Percentiles rank a stretch among this genome's conserved stretches.
phyloP scores from a whole-genome alignment of 495 filamentous ascomycete genomes.

The Parathielavia hyrcaniae region DNA sequence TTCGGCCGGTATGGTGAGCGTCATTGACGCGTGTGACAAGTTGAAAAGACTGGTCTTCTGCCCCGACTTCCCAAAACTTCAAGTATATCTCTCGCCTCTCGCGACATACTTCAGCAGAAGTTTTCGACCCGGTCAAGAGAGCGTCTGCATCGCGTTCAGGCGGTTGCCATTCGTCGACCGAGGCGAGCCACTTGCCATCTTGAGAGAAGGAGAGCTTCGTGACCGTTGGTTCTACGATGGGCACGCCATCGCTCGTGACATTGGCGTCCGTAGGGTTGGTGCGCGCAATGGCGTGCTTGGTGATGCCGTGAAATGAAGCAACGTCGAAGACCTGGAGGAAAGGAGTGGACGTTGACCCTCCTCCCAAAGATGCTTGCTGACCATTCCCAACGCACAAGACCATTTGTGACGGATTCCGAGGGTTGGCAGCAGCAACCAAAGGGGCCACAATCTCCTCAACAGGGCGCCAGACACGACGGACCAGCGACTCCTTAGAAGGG shows the following conservation, averaged over 20 bases:
- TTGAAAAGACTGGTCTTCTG: slow-evolving; percentile 57
- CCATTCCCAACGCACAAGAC: slow-evolving; percentile 45
- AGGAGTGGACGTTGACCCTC: slow-evolving; percentile 38
- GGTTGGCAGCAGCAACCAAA: slow-evolving; percentile 34
- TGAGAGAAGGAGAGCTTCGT: slow-evolving; percentile 62
- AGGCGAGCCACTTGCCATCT: slow-evolving; percentile 87
- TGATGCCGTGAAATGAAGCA: slow-evolving; percentile 60
- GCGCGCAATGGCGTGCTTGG: slow-evolving; percentile 78
- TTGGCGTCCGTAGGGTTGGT: slow-evolving; percentile 80
- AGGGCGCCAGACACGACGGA: slow-evolving; percentile 37
- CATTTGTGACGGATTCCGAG: slow-evolving; percentile 37
- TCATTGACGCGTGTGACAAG: slow-evolving; percentile 74
- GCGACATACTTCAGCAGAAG: slow-evolving; percentile 33
- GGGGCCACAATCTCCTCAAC: slow-evolving; percentile 29
- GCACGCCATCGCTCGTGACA: slow-evolving; percentile 58
- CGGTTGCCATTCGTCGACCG: slow-evolving; percentile 83
- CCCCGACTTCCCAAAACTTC: slow-evolving; percentile 82
- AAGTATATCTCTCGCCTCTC: slow-evolving; percentile 67
- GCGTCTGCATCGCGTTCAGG: slow-evolving; percentile 55
- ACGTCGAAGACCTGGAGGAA: slow-evolving; percentile 77
- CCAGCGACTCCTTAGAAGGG: slow-evolving; percentile 38
- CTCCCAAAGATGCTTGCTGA: slow-evolving; percentile 37
- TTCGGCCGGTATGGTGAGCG: slow-evolving; percentile 57
- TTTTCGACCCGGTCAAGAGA: slow-evolving; percentile 36
- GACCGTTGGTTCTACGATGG: slow-evolving; percentile 67